Conservation (phyloP, 768 basidiomycete genomes). For the Tylopilus balloui region DNA sequence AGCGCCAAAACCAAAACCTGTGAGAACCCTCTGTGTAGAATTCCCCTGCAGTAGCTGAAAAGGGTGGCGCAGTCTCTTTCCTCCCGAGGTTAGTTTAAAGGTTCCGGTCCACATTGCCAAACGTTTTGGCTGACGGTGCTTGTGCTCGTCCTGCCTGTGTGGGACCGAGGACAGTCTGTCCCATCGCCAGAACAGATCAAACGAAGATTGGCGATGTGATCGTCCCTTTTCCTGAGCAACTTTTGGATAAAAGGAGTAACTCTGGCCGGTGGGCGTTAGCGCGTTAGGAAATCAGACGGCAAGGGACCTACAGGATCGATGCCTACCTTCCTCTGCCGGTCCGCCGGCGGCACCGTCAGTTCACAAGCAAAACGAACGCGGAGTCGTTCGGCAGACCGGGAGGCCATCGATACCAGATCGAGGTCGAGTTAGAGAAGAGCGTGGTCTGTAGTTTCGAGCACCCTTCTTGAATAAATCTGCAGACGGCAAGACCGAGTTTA, state of each 20-base stretch:
- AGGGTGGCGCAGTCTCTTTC: background rate
- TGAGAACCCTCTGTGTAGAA: background rate
- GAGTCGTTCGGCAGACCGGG: slow-evolving; percentile 10
- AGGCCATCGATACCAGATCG: slow-evolving; percentile 24
- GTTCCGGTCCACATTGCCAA: background rate
- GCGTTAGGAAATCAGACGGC: background rate
- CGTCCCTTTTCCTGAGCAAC: slow-evolving; percentile 38
- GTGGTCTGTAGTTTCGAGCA: background rate
- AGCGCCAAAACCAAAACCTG: background rate
- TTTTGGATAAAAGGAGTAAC: slow-evolving; percentile 35
- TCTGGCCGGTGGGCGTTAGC: slow-evolving; percentile 5
- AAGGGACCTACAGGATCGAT: background rate
- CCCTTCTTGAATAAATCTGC: background rate
- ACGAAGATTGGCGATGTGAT: slow-evolving; percentile 30
- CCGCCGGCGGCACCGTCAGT: slow-evolving; percentile 29
- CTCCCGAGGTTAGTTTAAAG: background rate
- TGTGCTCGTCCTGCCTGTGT: background rate
- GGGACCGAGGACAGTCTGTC: slow-evolving; percentile 26
- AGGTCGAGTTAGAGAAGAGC: background rate
- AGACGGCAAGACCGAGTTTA: slow-evolving; percentile 8
- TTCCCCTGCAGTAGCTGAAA: background rate
- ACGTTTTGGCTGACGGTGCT: background rate
- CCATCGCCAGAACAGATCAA: slow-evolving; percentile 38
- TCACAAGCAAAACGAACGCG: slow-evolving; percentile 33
- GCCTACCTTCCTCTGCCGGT: slow-evolving; percentile 33